A percentile compares a stretch with the other conserved stretches of the same genome.
Evolutionary conservation across 176 grass and related monocot species (phyloP).

Genomic region (Coix lacrymajobi): DNA sequence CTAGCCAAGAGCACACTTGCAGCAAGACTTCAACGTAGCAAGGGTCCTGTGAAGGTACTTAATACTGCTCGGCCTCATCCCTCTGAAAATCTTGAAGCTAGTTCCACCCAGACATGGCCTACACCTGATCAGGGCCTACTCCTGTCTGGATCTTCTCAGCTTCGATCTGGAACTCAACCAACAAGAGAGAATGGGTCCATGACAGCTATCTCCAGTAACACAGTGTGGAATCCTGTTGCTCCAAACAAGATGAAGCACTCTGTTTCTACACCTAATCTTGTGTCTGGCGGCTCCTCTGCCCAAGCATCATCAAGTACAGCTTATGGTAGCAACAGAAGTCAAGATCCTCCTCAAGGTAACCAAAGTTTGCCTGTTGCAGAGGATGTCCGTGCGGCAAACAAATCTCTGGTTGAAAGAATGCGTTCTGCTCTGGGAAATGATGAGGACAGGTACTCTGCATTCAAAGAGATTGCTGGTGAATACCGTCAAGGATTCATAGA

Average conservation of each 20-base stretch:
- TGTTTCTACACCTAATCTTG: conserved; percentile 53
- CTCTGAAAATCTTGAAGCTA: conserved; percentile 40
- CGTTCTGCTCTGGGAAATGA: conserved; percentile 61
- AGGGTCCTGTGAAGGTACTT: conserved; percentile 48
- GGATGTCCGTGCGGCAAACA: conserved; percentile 60
- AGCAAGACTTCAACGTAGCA: conserved; percentile 61
- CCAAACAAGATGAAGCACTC: conserved; percentile 61
- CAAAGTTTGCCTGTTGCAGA: conserved; percentile 34
- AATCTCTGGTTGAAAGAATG: conserved; percentile 76
- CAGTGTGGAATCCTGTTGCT: conserved; percentile 36
- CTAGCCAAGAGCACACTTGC: conserved; percentile 72
- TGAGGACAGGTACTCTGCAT: conserved; percentile 66
- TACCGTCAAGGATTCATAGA: conserved; percentile 69
- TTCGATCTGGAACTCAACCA: conserved; percentile 23
- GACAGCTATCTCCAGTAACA: conserved; percentile 28
- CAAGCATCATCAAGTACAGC: conserved; percentile 47
- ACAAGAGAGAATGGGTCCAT: conserved; percentile 35
- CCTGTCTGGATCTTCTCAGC: conserved; percentile 33
- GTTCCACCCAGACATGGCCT: conserved; percentile 36
- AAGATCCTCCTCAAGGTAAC: conserved; percentile 3
- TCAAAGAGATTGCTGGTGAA: conserved; percentile 80
- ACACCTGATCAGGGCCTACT: conserved; percentile 36
- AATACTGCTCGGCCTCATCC: conserved; percentile 43
- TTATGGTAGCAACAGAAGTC: conserved; percentile 26
- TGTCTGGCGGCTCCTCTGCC: conserved; percentile 19